A percentile compares a stretch with the other conserved stretches of the same genome.
Conservation (phyloP, 2,329 filamentous ascomycete genomes). For the Drechslerella stenobrocha region DNA sequence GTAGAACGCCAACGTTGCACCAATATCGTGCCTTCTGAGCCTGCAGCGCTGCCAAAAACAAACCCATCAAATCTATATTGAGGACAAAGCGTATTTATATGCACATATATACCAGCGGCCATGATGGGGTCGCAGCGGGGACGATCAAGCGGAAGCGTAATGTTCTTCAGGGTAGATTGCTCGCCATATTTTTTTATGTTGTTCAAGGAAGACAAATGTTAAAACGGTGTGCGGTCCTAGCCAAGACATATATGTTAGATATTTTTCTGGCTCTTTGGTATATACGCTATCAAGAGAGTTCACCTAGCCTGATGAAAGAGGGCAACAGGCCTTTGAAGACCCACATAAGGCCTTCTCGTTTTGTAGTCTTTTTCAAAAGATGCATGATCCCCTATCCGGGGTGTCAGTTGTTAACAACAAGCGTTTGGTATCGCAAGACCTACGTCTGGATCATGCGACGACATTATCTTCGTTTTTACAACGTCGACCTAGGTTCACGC, state of each 20-base stretch:
- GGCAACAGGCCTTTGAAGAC: slow-evolving; percentile 90
- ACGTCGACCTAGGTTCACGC: slow-evolving; percentile 65
- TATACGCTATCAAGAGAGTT: slow-evolving; percentile 54
- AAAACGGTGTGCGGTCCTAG: slow-evolving; percentile 72
- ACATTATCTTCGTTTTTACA: slow-evolving; percentile 87
- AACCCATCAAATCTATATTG: slow-evolving; percentile 19
- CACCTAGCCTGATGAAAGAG: slow-evolving; percentile 63
- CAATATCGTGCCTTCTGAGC: background rate
- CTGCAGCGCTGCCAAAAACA: background rate
- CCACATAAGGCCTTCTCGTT: slow-evolving; percentile 73
- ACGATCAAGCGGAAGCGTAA: too few relatives aligned
- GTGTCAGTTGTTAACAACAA: background rate
- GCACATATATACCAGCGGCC: background rate
- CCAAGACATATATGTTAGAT: slow-evolving; percentile 16
- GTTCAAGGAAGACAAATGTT: slow-evolving; percentile 83
- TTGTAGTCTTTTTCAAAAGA: slow-evolving; percentile 69
- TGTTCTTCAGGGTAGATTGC: slow-evolving; percentile 29
- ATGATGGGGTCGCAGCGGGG: background rate
- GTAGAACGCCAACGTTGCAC: background rate
- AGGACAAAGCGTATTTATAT: slow-evolving; percentile 25
- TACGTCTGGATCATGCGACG: slow-evolving; percentile 59
- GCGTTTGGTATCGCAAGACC: background rate
- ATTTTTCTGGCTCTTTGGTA: background rate
- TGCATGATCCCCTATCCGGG: slow-evolving; percentile 61
- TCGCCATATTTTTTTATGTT: slow-evolving; percentile 73